These are phyloP conservation scores for Labyrinthula sp. DNA, from an alignment of 352 stramenopile species.

Conservation along the genomic window DNA sequence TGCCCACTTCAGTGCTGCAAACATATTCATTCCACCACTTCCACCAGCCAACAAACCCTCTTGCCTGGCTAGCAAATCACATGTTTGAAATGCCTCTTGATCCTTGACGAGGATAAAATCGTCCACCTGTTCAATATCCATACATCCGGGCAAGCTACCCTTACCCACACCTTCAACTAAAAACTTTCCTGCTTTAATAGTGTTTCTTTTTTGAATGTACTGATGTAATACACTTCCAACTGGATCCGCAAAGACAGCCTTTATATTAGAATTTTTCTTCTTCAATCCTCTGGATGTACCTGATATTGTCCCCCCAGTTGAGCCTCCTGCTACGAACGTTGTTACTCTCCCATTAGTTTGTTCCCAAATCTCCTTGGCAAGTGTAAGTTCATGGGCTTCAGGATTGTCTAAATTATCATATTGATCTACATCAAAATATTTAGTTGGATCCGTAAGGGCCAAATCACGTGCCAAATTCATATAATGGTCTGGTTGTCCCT, in stretches of 20 bases:
- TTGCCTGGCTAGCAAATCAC: slow-evolving; percentile 10
- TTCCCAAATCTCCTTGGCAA: slow-evolving; percentile 56
- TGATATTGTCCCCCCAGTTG: slow-evolving; percentile 58
- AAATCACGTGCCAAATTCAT: slow-evolving; percentile 27
- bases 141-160: slow-evolving; percentile 25
- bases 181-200: slow-evolving; percentile 20
- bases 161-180: slow-evolving; percentile 29
- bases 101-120: slow-evolving; percentile 26
- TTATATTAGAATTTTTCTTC: slow-evolving; percentile 50
- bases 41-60: slow-evolving; percentile 27
- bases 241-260: slow-evolving; percentile 38
- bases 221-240: slow-evolving; percentile 25
- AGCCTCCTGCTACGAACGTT: slow-evolving; percentile 60
- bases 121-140: slow-evolving; percentile 28
- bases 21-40: slow-evolving; percentile 23
- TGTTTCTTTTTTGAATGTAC: slow-evolving; percentile 23
- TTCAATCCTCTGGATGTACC: slow-evolving; percentile 59
- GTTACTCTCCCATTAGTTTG: slow-evolving; percentile 59
- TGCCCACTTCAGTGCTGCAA: slow-evolving; percentile 25
- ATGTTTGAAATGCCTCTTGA: slow-evolving; percentile 29
- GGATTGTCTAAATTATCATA: slow-evolving; percentile 35
- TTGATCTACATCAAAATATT: slow-evolving; percentile 43
- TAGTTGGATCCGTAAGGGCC: slow-evolving; percentile 18
- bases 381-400: slow-evolving; percentile 42
- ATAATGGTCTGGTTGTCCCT: slow-evolving; percentile 27